These are phyloP conservation scores for Anthostomella pinea DNA, from an alignment of 2,329 filamentous ascomycete species.

Conservation along the genomic window DNA sequence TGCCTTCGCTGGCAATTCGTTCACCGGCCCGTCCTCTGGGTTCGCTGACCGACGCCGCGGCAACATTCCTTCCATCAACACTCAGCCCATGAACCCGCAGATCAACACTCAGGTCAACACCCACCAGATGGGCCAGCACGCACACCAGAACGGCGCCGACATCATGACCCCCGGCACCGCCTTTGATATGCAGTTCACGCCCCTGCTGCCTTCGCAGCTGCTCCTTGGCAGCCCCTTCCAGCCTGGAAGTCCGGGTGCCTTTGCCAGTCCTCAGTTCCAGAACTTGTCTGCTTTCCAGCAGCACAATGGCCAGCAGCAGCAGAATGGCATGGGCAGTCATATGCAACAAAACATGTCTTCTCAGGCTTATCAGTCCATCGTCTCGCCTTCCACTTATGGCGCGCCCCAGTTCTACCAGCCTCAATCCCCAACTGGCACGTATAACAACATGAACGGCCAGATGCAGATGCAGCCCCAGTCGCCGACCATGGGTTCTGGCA, in stretches of 20 bases:
- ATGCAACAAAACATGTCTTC: constrained; percentile 76
- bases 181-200: constrained; percentile 98
- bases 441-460: constrained; percentile 60
- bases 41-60: constrained; percentile 82
- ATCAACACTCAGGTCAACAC: constrained; percentile 65
- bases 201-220: constrained; percentile 88
- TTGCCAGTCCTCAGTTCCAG: constrained; percentile 89
- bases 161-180: constrained; percentile 83
- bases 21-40: too few relatives aligned
- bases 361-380: constrained; percentile 77
- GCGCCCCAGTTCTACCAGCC: constrained; percentile 78
- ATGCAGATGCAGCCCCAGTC: constrained; percentile 64
- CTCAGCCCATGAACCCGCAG: constrained; percentile 58
- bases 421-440: constrained; percentile 82
- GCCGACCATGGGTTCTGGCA: constrained; percentile 71
- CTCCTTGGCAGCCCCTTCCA: constrained; percentile 96
- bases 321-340: constrained; percentile 68
- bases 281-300: constrained; percentile 75
- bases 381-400: constrained; percentile 81
- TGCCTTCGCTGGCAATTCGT: constrained; percentile 86
- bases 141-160: constrained; percentile 60
- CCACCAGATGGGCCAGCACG: constrained; percentile 53
- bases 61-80: constrained; percentile 93
- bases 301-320: constrained; percentile 36
- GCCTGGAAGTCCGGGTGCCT: constrained; percentile 85